Base-by-base conservation (phyloP, 208 protist species). In the Vickermania ingenoplastis region DNA sequence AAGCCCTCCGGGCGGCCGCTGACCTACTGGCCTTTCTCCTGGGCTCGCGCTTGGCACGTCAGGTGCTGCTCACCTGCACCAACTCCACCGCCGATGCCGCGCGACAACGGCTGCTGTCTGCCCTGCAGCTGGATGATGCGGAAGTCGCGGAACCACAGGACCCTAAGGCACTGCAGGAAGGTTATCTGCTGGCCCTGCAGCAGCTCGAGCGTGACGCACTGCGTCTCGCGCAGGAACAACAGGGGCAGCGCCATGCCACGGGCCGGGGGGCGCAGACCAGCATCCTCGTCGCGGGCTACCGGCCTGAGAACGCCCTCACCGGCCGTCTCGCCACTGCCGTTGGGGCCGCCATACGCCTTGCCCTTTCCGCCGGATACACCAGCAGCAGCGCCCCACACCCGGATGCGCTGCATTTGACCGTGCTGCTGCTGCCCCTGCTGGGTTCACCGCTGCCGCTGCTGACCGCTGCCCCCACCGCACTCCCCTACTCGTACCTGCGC, bases 221-320 rank as follows among this genome's bases (percentile, higher is more conserved):
- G 1, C 65, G 59, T 1, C 64, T 67, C 48, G 24, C 60, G 13
- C 51, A 59, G 28, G 31, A 27, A 25, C 45, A 60, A 28, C 14
- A 23, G 26, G 36, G 57, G 11, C 41, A 57, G 48, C 7, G 17
- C 36, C 36, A 45, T 45, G 36, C 36, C 11, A 17, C 36, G 7
- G 36, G 36, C 17, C 73, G 78, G 11, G 74, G 74, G 31, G 73
- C 64, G 1, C 55, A 54, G 41, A 77, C 69, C 57, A 68, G 52
- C 59, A n/a, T 51, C 30, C 45, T 68, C 63, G 58, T 50, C 53
- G 26, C 51, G 2, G 57, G 59, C 3, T 75, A 59, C 28, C 7
- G 71, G 11, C 78, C 73, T n/a, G 22, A 31, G 26, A 61, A 81
- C 64, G 59, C 59, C 27, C 55, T 81, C 11, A 79, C 71, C 11